phyloP scores from a whole-genome alignment of 257 asterid species.

The Scutellaria galericulata region DNA sequence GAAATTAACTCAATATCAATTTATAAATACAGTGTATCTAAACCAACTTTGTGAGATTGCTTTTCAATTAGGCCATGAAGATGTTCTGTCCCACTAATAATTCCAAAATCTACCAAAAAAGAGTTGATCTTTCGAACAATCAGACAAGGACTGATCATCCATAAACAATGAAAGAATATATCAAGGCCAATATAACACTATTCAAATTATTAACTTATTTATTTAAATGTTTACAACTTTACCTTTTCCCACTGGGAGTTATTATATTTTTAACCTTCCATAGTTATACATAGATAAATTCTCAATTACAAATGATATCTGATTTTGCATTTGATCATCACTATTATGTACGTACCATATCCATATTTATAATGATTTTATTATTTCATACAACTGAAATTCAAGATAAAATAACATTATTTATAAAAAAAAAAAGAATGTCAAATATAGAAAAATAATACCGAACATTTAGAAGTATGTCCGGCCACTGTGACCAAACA shows the following conservation, averaged over 20 bases:
- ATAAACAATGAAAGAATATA: background rate
- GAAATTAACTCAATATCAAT: too few species aligned
- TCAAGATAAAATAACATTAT: too few species aligned
- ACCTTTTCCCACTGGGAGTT: background rate
- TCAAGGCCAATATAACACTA: background rate
- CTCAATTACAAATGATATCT: too few species aligned
- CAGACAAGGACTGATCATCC: constrained; percentile 30
- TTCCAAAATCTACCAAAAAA: constrained; percentile 14
- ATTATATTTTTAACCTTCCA: background rate
- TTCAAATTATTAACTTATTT: background rate
- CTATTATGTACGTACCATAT: too few species aligned
- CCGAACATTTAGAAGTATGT: too few species aligned
- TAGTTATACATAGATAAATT: background rate
- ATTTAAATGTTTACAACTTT: background rate
- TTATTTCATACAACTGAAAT: too few species aligned
- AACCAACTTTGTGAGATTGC: constrained; percentile 7
- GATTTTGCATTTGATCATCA: too few species aligned
- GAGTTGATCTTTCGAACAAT: background rate
- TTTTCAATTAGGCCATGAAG: background rate
- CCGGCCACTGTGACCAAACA: too few species aligned
- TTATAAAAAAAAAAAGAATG: too few species aligned
- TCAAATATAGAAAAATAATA: too few species aligned
- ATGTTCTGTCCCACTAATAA: background rate
- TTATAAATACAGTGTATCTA: background rate
- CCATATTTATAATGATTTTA: too few species aligned